Base-by-base conservation (phyloP, 2,329 filamentous ascomycete genomes). In the Coniosporium tulheliwenetii region DNA sequence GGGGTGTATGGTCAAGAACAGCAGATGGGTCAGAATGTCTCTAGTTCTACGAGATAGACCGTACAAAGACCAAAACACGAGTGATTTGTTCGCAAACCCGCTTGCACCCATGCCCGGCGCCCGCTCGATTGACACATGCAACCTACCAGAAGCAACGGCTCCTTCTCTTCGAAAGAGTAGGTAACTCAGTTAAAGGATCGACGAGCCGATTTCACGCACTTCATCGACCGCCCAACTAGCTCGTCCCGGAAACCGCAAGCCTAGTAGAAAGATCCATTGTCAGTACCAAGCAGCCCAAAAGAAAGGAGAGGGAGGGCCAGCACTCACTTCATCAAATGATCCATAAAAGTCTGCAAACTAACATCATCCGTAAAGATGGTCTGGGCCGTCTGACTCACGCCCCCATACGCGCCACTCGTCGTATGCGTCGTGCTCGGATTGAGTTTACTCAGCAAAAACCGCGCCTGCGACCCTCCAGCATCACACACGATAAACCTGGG, bases 301-400 rank as follows among this genome's bases (percentile, higher is more conserved):
- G 16, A 7, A 7, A 3, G 8, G 13, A 9, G n/a, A 14, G 13
- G 12, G 3, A 15, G 10, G n/a, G n/a, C n/a, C n/a, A 13, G 8
- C 14, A 71, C 80, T 64, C 70, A 87, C 85, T 98, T 98, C 91
- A 98, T 98, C 59, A 98, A 69, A 65, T 96, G 87, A 55, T 98
- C 91, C 91, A 98, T 98, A 59, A 98, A 98, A 1, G 89, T 96
- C 63, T 96, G 89, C 57, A 98, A 67, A 41, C 86, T 95, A 41
- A 98, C 91, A 61, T 98, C 91, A 55, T 98, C 91, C 1, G 91
- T 98, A 66, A 98, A 98, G 53, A 98, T 98, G 5, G 91, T 98
- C 63, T 98, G 91, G 8, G 89, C 87, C 37, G 82, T 87, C 55
- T 89, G 84, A 29, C 82, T 78, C 38, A 89, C 83, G 45, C 86